Evolutionary conservation across 176 grass and related monocot genomes (phyloP).

Genomic region (Zizania latifolia): DNA sequence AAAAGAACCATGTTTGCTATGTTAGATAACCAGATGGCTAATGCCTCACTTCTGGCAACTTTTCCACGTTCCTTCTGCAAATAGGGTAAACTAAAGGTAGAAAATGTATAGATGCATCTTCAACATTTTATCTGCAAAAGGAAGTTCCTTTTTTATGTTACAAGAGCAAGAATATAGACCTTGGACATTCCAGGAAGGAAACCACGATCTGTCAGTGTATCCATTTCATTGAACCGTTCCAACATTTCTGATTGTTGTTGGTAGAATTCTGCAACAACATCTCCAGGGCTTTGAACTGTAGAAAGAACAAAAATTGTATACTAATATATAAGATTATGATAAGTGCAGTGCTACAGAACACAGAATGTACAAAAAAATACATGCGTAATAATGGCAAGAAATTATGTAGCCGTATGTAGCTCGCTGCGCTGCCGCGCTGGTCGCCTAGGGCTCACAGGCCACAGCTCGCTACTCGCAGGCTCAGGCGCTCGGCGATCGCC

Average conservation of each 20-base stretch:
- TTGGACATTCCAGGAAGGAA: slow-evolving; percentile 73
- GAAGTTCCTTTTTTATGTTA: background rate
- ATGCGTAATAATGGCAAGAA: too few relatives aligned
- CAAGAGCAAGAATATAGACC: slow-evolving; percentile 26
- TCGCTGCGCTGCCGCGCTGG: too few relatives aligned
- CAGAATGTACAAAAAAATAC: too few relatives aligned
- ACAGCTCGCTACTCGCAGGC: too few relatives aligned
- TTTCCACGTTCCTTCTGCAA: slow-evolving; percentile 53
- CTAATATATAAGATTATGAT: background rate
- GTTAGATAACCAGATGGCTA: slow-evolving; percentile 58
- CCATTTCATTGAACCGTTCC: slow-evolving; percentile 80
- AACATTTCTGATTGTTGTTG: slow-evolving; percentile 74
- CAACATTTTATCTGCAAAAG: background rate
- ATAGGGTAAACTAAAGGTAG: background rate
- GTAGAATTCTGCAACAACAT: slow-evolving; percentile 62
- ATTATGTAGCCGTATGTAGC: too few relatives aligned
- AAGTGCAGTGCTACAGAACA: background rate
- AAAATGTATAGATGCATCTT: background rate
- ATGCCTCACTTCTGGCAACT: slow-evolving; percentile 43
- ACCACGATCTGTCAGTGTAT: slow-evolving; percentile 53
- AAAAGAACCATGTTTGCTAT: slow-evolving; percentile 79
- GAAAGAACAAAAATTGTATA: background rate
- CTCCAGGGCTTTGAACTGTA: slow-evolving; percentile 35
- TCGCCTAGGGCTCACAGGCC: too few relatives aligned
- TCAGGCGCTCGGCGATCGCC: too few relatives aligned